Evolutionary conservation across 768 basidiomycete genomes (phyloP).

Genomic region (Mrakia gelida): DNA sequence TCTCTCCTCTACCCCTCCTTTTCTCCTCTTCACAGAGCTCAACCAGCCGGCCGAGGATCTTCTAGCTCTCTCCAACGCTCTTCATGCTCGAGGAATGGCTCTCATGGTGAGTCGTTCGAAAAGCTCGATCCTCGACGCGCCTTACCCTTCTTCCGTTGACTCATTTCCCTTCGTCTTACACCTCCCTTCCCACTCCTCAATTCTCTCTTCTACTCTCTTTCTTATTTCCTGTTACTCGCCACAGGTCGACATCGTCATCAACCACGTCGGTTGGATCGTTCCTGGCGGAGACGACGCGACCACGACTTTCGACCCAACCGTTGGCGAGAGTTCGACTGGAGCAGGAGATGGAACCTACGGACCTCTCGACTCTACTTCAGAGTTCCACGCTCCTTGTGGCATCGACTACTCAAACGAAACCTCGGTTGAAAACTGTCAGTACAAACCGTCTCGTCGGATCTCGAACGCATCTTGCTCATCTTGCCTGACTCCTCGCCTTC

Average conservation of each 20-base stretch:
- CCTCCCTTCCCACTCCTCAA: neutral
- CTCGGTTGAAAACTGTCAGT: conserved; percentile 13
- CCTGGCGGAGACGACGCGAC: neutral
- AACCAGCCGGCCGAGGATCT: neutral
- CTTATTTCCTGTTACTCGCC: too few species aligned
- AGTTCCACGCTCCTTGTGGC: conserved; percentile 17
- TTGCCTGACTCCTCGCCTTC: neutral
- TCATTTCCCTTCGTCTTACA: neutral
- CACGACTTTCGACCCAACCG: conserved; percentile 14
- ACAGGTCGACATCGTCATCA: conserved; percentile 5
- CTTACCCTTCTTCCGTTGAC: neutral
- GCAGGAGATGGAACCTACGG: conserved; percentile 14
- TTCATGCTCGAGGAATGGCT: conserved; percentile 18
- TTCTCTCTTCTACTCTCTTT: neutral
- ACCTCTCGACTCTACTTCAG: neutral
- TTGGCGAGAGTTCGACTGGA: neutral
- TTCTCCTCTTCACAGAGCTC: neutral
- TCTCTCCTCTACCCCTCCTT: neutral
- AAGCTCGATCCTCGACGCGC: neutral
- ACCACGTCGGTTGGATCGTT: conserved; percentile 26
- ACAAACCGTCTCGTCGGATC: neutral
- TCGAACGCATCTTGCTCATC: neutral
- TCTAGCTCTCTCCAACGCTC: neutral
- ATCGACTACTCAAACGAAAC: conserved; percentile 6
- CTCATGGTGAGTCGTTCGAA: conserved; percentile 24